Evolutionary conservation across 2,329 filamentous ascomycete genomes (phyloP).

Genomic region (Diplodia seriata): DNA sequence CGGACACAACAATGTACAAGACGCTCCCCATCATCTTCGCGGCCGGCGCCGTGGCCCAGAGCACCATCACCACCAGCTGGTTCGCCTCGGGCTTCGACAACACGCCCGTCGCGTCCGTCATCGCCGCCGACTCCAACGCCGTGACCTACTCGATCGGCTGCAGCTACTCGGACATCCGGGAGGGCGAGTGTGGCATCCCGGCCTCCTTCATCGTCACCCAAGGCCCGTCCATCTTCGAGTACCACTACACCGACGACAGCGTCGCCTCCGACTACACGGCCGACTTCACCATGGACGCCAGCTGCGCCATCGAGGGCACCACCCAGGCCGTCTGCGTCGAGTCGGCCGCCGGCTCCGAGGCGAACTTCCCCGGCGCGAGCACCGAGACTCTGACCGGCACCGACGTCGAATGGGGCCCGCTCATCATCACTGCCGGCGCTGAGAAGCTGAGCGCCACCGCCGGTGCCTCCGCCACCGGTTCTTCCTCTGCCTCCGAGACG

Average conservation of each 20-base stretch:
- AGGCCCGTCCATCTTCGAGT: not conserved
- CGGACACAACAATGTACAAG: slow-evolving; percentile 8
- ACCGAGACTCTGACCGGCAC: slow-evolving; percentile 35
- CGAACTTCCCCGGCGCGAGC: slow-evolving; percentile 39
- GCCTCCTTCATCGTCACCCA: slow-evolving; percentile 3
- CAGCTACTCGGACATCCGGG: slow-evolving; percentile 30
- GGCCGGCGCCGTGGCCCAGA: slow-evolving; percentile 19
- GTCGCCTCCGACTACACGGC: slow-evolving; percentile 11
- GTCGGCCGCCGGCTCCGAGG: slow-evolving; percentile 38
- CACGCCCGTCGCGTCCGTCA: slow-evolving; percentile 22
- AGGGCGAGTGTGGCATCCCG: slow-evolving; percentile 33
- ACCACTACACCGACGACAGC: slow-evolving; percentile 31
- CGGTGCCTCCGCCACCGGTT: slow-evolving; percentile 1
- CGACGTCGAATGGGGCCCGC: slow-evolving; percentile 30
- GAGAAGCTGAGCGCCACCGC: slow-evolving; percentile 31
- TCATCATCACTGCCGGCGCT: slow-evolving; percentile 33
- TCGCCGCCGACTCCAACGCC: slow-evolving; percentile 28
- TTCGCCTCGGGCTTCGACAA: slow-evolving; percentile 5
- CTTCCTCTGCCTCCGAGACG: slow-evolving; percentile 7
- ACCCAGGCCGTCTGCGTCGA: slow-evolving; percentile 38
- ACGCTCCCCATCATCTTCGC: slow-evolving; percentile 21
- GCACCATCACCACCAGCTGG: slow-evolving; percentile 25
- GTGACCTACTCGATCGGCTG: slow-evolving; percentile 35
- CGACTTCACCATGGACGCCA: slow-evolving; percentile 38
- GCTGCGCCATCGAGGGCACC: slow-evolving; percentile 36